Evolutionary conservation across 441 rosid genomes (phyloP).

Genomic region (Erodium chrysanthum): DNA sequence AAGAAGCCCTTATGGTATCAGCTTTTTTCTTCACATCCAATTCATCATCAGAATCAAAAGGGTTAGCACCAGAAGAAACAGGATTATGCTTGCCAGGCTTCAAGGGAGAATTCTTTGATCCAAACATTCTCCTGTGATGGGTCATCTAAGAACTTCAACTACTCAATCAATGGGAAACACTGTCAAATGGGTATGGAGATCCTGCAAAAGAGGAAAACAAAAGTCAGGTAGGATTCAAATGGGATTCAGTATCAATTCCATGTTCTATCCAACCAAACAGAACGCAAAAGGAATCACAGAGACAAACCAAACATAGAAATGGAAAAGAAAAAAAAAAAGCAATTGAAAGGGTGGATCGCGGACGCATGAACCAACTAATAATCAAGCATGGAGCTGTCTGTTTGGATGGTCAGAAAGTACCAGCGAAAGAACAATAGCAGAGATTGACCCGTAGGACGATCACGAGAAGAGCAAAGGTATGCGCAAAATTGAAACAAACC

Average conservation of each 20-base stretch:
- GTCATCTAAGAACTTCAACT: background rate
- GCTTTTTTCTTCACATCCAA: constrained; percentile 33
- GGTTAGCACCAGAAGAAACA: constrained; percentile 47
- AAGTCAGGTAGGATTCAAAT: background rate
- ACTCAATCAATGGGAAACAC: background rate
- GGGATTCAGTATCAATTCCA: background rate
- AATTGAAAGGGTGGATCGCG: background rate
- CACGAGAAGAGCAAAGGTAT: too few relatives aligned
- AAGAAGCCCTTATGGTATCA: constrained; percentile 42
- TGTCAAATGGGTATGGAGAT: background rate
- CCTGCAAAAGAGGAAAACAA: too few relatives aligned
- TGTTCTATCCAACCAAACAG: background rate
- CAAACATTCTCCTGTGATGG: constrained; percentile 37
- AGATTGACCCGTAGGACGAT: background rate
- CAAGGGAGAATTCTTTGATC: constrained; percentile 43
- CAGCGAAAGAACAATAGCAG: background rate
- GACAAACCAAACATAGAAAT: background rate
- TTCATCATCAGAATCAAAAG: constrained; percentile 73
- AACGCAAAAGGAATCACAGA: background rate
- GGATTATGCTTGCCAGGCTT: constrained; percentile 35
- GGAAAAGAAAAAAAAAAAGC: background rate
- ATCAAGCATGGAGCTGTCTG: background rate
- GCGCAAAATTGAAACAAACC: too few relatives aligned
- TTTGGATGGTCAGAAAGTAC: background rate
- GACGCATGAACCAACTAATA: background rate